Conservation (phyloP, 805 yeast genomes). For the Metschnikowia arizonensis region DNA sequence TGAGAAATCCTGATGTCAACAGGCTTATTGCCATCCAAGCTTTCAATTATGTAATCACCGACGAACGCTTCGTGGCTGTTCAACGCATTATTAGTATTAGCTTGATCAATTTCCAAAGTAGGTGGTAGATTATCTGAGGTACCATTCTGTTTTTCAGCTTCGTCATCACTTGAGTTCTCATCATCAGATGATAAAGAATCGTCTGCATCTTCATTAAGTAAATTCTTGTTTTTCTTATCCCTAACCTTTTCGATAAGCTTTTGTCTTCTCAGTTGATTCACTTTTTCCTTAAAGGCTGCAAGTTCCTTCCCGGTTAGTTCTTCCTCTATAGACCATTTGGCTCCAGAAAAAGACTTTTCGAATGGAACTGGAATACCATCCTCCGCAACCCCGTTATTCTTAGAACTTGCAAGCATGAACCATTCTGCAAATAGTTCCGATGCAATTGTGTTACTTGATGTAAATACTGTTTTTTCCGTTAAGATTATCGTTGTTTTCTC, state of each 20-base stretch:
- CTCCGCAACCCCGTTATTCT: slow-evolving; percentile 37
- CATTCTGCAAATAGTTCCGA: slow-evolving; percentile 51
- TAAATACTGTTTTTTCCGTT: slow-evolving; percentile 51
- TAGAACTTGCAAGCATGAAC: slow-evolving; percentile 39
- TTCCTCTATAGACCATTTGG: slow-evolving; percentile 45
- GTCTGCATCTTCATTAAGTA: slow-evolving; percentile 31
- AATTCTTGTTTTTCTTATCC: slow-evolving; percentile 37
- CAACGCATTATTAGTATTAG: slow-evolving; percentile 23
- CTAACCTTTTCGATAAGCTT: slow-evolving; percentile 39
- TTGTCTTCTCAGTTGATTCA: slow-evolving; percentile 45
- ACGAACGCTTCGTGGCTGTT: slow-evolving; percentile 40
- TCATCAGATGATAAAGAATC: slow-evolving; percentile 24
- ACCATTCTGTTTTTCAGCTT: slow-evolving; percentile 12
- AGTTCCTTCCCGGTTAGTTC: slow-evolving; percentile 49
- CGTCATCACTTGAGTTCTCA: slow-evolving; percentile 29
- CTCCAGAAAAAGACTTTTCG: slow-evolving; percentile 39
- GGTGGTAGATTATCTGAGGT: not conserved
- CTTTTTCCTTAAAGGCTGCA: slow-evolving; percentile 41
- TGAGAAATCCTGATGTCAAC: slow-evolving; percentile 49
- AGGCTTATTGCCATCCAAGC: slow-evolving; percentile 42
- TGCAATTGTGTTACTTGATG: slow-evolving; percentile 44
- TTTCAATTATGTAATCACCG: slow-evolving; percentile 34
- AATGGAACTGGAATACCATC: slow-evolving; percentile 63
- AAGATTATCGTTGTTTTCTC: slow-evolving; percentile 67
- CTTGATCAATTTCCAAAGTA: not conserved